phyloP scores from a whole-genome alignment of 768 basidiomycete species.

The Royoungia palumana region DNA sequence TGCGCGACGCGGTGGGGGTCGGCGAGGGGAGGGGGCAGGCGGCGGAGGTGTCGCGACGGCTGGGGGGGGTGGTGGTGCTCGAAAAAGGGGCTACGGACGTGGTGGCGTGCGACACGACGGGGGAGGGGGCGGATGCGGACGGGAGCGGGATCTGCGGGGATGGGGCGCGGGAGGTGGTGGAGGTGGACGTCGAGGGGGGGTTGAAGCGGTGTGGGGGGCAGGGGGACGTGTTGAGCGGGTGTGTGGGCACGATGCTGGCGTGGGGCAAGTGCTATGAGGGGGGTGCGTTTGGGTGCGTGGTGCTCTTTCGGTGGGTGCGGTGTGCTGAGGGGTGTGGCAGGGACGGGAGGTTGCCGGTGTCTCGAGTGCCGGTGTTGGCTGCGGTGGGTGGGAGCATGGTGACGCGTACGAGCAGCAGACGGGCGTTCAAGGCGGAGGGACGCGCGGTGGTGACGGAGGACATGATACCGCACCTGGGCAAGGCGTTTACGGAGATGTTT shows the following conservation, averaged over 20 bases:
- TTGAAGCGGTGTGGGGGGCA: constrained; percentile 94
- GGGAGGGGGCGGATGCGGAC: constrained; percentile 47
- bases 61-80: constrained; percentile 87
- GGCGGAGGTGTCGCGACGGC: constrained; percentile 60
- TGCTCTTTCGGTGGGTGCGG: neutral
- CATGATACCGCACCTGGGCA: constrained; percentile 62
- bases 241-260: constrained; percentile 84
- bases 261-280: constrained; percentile 95
- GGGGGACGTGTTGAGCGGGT: constrained; percentile 89
- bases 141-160: constrained; percentile 38
- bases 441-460: constrained; percentile 82
- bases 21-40: constrained; percentile 58
- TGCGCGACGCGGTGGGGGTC: constrained; percentile 72
- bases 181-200: constrained; percentile 72
- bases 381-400: constrained; percentile 86
- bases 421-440: constrained; percentile 73
- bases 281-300: constrained; percentile 70
- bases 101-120: constrained; percentile 73
- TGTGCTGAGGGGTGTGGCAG: constrained; percentile 31
- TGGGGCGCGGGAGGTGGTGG: constrained; percentile 56
- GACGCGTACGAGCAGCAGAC: constrained; percentile 77
- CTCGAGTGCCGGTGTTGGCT: constrained; percentile 76
- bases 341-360: constrained; percentile 51
- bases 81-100: constrained; percentile 85
- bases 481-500: constrained; percentile 72